Conservation (phyloP, 805 yeast species). For the Candida piceae region DNA sequence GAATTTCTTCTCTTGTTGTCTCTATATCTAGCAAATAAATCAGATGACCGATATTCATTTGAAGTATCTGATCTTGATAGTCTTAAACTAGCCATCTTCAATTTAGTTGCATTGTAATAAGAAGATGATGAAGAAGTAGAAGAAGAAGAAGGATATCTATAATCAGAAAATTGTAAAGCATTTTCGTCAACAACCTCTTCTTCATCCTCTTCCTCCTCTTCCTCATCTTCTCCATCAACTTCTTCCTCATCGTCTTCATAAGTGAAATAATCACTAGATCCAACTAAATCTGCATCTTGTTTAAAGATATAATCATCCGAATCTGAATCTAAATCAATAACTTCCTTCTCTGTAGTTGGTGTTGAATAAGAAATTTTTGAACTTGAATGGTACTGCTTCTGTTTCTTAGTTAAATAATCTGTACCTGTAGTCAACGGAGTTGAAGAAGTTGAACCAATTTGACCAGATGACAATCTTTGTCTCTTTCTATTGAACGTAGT, state of each 20-base stretch:
- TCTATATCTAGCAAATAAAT: conserved; percentile 3
- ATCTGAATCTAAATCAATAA: conserved; percentile 38
- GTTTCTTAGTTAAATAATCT: conserved; percentile 24
- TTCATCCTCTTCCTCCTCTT: conserved; percentile 6
- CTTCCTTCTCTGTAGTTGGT: conserved; percentile 18
- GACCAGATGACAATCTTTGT: conserved; percentile 29
- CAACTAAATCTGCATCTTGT: conserved; percentile 8
- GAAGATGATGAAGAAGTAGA: conserved; percentile 10
- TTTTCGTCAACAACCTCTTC: conserved; percentile 7
- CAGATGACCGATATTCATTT: conserved; percentile 4
- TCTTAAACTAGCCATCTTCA: conserved; percentile 16
- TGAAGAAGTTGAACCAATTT: conserved; percentile 6
- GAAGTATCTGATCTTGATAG: conserved; percentile 8
- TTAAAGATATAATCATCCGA: conserved; percentile 32
- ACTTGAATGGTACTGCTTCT: conserved; percentile 10
- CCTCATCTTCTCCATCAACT: conserved; percentile 6
- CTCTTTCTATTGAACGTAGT: conserved; percentile 31
- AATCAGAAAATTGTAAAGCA: conserved; percentile 4
- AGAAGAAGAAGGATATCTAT: conserved; percentile 9
- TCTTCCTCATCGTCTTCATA: conserved; percentile 14
- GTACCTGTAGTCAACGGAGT: conserved; percentile 2
- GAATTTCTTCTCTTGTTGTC: conserved; percentile 50
- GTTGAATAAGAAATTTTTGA: too few species aligned
- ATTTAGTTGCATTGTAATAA: conserved; percentile 10
- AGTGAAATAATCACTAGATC: conserved; percentile 6